phyloP scores from a whole-genome alignment of 768 basidiomycete genomes.

The Termitomyces sp. region DNA sequence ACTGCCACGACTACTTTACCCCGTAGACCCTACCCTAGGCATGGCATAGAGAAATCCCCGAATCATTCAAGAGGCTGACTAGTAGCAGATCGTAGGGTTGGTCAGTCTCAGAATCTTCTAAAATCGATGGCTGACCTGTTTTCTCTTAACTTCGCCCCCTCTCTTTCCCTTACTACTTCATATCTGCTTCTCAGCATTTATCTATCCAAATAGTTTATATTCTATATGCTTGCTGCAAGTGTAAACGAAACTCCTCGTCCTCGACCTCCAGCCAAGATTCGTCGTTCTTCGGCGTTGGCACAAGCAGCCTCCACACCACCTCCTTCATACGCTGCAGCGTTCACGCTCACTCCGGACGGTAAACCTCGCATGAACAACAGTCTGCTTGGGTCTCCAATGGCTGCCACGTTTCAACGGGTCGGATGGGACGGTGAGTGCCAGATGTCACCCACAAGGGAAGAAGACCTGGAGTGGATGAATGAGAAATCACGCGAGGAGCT shows the following conservation, averaged over 20 bases:
- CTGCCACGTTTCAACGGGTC: constrained; percentile 31
- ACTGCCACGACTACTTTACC: not conserved
- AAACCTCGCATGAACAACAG: constrained; percentile 23
- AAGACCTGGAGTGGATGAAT: constrained; percentile 43
- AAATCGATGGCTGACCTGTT: not conserved
- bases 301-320: constrained; percentile 32
- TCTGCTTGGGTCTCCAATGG: constrained; percentile 34
- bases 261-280: constrained; percentile 65
- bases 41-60: constrained; percentile 1
- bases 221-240: constrained; percentile 31
- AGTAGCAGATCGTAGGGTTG: not conserved
- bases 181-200: not conserved
- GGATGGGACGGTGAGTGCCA: constrained; percentile 18
- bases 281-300: constrained; percentile 40
- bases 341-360: constrained; percentile 26
- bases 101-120: constrained; percentile 1
- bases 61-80: constrained; percentile 6
- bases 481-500: constrained; percentile 75
- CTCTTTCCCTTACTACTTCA: not conserved
- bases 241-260: constrained; percentile 56
- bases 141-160: not conserved
- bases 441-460: constrained; percentile 18
- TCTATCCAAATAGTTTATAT: not conserved
- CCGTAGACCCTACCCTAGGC: too few relatives aligned
- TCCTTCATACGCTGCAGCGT: constrained; percentile 44